Conservation (phyloP, 2,329 filamentous ascomycete genomes). For the Pseudopithomyces chartarum region DNA sequence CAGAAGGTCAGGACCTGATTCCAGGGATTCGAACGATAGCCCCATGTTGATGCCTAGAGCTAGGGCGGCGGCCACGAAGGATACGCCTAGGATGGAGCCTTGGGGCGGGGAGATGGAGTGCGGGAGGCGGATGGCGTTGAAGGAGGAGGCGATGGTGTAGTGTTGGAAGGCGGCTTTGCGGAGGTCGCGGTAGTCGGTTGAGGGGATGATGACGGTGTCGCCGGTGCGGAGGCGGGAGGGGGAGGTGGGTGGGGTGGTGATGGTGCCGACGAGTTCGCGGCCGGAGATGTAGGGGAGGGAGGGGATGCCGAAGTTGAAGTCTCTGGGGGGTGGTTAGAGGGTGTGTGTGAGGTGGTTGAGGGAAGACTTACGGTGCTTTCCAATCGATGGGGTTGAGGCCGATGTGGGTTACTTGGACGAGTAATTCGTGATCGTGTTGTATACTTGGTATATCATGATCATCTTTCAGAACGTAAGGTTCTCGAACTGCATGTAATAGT, state of each 20-base stretch:
- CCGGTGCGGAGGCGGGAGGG: conserved; percentile 5
- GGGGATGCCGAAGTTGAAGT: conserved; percentile 73
- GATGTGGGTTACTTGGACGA: conserved; percentile 67
- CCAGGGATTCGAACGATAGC: conserved; percentile 62
- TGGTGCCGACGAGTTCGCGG: conserved; percentile 67
- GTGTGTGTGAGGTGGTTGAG: neutral
- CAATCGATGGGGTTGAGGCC: conserved; percentile 79
- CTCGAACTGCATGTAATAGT: conserved; percentile 55
- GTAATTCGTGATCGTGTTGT: conserved; percentile 57
- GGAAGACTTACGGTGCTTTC: conserved; percentile 66
- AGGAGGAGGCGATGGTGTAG: conserved; percentile 68
- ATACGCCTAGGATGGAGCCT: conserved; percentile 70
- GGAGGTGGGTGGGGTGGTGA: neutral
- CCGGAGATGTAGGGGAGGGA: conserved; percentile 71
- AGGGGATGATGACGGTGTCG: conserved; percentile 61
- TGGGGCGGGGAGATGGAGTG: conserved; percentile 57
- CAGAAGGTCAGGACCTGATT: conserved; percentile 64
- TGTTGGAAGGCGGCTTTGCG: conserved; percentile 75
- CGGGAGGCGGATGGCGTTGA: conserved; percentile 69
- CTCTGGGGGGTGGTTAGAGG: conserved; percentile 49
- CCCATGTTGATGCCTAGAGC: conserved; percentile 73
- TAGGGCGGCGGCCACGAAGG: conserved; percentile 71
- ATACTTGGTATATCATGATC: conserved; percentile 55
- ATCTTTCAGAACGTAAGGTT: conserved; percentile 55
- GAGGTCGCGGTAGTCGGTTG: conserved; percentile 74